Percentiles rank a stretch among this genome's conserved stretches.
Evolutionary conservation across 2,329 filamentous ascomycete species (phyloP).

Genomic region (Phialemoniopsis sp.): DNA sequence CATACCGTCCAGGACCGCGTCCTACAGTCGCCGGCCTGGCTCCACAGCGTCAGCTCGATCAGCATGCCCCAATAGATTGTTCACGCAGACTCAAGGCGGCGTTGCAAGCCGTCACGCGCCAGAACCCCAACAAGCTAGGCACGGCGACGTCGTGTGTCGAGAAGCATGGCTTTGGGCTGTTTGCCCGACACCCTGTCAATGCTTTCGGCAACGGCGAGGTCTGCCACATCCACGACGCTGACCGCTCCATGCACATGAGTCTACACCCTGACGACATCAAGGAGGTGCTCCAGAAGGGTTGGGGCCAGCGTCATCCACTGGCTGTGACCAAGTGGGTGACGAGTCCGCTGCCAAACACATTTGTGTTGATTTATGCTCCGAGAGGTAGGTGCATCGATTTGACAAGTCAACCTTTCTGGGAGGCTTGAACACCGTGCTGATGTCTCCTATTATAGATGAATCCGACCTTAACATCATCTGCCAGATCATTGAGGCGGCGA

Average conservation of each 20-base stretch:
- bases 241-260: constrained; percentile 74
- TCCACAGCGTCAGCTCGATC: constrained; percentile 74
- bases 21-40: constrained; percentile 72
- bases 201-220: constrained; percentile 77
- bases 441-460: constrained; percentile 39
- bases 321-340: constrained; percentile 63
- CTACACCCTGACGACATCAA: constrained; percentile 75
- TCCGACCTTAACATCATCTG: constrained; percentile 65
- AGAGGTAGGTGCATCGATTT: constrained; percentile 36
- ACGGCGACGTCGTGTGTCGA: constrained; percentile 73
- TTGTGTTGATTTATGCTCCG: constrained; percentile 81
- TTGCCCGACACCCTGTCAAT: constrained; percentile 61
- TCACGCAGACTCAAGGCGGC: constrained; percentile 50
- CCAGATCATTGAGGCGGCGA: constrained; percentile 68
- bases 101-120: constrained; percentile 46
- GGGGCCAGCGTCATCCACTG: constrained; percentile 70
- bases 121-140: constrained; percentile 42
- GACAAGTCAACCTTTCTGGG: too few species aligned
- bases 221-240: constrained; percentile 73
- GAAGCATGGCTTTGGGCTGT: constrained; percentile 76
- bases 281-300: constrained; percentile 68
- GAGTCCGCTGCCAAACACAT: constrained; percentile 68
- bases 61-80: constrained; percentile 51
- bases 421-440: too few species aligned
- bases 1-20: constrained; percentile 57